A percentile compares a stretch with the other conserved stretches of the same genome.
Evolutionary conservation across 441 rosid genomes (phyloP).

Genomic region (Mallotus japonicus): DNA sequence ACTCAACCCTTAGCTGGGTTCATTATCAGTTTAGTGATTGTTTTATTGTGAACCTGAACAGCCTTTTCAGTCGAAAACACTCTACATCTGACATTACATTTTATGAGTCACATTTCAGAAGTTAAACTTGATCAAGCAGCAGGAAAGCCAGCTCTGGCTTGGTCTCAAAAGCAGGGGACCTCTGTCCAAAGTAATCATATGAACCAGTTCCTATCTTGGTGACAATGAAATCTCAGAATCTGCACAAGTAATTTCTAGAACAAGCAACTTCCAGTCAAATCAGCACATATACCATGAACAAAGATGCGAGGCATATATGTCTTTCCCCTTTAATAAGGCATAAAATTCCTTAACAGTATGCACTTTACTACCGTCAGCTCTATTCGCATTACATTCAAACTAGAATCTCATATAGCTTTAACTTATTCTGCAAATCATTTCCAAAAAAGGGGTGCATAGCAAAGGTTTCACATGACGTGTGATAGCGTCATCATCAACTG

Average conservation of each 20-base stretch:
- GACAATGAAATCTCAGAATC: not conserved
- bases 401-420: conserved; percentile 31
- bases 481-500: conserved; percentile 22
- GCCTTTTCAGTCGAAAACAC: not conserved
- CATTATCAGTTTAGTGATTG: not conserved
- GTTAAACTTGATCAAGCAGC: not conserved
- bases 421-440: conserved; percentile 32
- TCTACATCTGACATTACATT: not conserved
- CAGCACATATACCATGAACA: conserved; percentile 6
- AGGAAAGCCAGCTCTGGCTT: not conserved
- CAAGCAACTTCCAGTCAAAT: conserved; percentile 13
- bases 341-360: conserved; percentile 4
- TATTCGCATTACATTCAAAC: conserved; percentile 19
- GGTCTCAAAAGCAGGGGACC: not conserved
- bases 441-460: not conserved
- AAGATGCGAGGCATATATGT: conserved; percentile 15
- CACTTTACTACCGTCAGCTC: conserved; percentile 7
- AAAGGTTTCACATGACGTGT: not conserved
- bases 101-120: not conserved
- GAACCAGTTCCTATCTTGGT: not conserved
- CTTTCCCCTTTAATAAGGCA: not conserved
- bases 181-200: not conserved
- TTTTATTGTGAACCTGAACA: not conserved
- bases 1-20: not conserved
- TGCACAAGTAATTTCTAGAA: not conserved